Base-by-base conservation (phyloP, 2,329 filamentous ascomycete species). In the Colletotrichum siamense region DNA sequence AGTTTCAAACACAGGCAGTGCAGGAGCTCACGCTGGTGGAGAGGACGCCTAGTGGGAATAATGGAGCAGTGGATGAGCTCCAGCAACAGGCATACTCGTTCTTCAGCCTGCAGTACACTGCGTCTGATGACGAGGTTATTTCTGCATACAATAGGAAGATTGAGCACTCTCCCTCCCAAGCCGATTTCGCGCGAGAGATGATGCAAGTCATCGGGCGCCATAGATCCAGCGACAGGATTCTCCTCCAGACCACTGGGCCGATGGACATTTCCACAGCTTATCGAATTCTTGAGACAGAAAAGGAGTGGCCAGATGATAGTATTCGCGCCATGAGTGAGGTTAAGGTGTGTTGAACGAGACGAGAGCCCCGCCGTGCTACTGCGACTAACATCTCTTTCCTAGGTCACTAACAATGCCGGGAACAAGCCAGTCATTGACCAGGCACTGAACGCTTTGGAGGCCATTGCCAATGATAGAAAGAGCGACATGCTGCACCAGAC, bases 111-210 rank as follows among this genome's bases (percentile, higher is more conserved):
- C 44, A 76, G 22, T 59, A 69, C 44, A 73, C 70, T 9, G 73
- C 73, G 8, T 73, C 71, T 18, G 79, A 80, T 26, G 79, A 80
- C 26, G 78, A 77, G 15, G 77, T 80, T 18, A 77, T 80, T 57
- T 30, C 55, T 12, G 79, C 79, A 10, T 79, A 79, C 59, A 73
- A 78, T 28, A 77, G 73, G 18, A 79, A 77, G 30, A 57, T 80
- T 22, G 77, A 78, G n/a, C 76, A 79, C 22, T 77, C 78, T 24
- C 79, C 79, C 6, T 73, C 77, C 13, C 75, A 79, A 22, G 73
- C 73, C n/a, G 79, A 80, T 52, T 76, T 74, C 6, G 76, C 69
- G 10, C 76, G 76, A 59, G 79, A 79, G 22, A 74, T 80, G 61
- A 67, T 80, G 6, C 76, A 78, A 18, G 78, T 79, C 22, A 80